Conservation (phyloP, 768 basidiomycete genomes). For the Xanthoconium purpureum region DNA sequence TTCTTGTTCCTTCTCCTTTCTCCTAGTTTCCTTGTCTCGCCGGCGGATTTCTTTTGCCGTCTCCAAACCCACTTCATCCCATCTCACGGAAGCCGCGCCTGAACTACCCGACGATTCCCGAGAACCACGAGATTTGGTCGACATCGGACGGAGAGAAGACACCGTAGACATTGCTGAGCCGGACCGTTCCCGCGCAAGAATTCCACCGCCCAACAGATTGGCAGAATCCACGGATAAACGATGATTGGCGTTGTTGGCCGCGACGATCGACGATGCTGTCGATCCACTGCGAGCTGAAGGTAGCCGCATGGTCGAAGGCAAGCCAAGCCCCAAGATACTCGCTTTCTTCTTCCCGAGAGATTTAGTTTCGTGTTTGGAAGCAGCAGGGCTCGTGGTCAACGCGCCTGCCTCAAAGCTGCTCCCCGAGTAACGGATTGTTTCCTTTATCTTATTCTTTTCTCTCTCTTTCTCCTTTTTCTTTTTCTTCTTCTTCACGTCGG, state of each 20-base stretch:
- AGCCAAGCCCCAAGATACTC: slow-evolving; percentile 57
- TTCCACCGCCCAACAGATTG: slow-evolving; percentile 27
- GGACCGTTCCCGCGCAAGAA: slow-evolving; percentile 34
- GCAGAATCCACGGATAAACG: slow-evolving; percentile 36
- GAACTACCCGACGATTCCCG: slow-evolving; percentile 42
- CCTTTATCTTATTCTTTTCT: slow-evolving; percentile 32
- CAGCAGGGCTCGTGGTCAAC: slow-evolving; percentile 38
- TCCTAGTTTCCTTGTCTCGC: slow-evolving; percentile 35
- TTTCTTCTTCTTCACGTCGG: slow-evolving; percentile 35
- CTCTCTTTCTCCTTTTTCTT: slow-evolving; percentile 39
- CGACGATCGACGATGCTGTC: slow-evolving; percentile 33
- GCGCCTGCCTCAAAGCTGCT: slow-evolving; percentile 71
- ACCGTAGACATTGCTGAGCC: slow-evolving; percentile 40
- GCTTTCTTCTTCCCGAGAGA: slow-evolving; percentile 55
- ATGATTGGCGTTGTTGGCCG: background rate
- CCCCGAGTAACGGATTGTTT: slow-evolving; percentile 46
- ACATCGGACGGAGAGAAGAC: slow-evolving; percentile 49
- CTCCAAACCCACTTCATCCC: slow-evolving; percentile 50
- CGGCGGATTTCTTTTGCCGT: slow-evolving; percentile 47
- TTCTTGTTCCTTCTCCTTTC: slow-evolving; percentile 38
- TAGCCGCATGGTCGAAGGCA: slow-evolving; percentile 54
- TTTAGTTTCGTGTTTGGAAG: slow-evolving; percentile 25
- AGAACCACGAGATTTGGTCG: slow-evolving; percentile 30
- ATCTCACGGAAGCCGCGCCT: slow-evolving; percentile 41
- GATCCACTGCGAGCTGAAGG: slow-evolving; percentile 37